A percentile compares a stretch with the other conserved stretches of the same genome.
Conservation (phyloP, 768 basidiomycete species). For the Psilocybe azurescens region DNA sequence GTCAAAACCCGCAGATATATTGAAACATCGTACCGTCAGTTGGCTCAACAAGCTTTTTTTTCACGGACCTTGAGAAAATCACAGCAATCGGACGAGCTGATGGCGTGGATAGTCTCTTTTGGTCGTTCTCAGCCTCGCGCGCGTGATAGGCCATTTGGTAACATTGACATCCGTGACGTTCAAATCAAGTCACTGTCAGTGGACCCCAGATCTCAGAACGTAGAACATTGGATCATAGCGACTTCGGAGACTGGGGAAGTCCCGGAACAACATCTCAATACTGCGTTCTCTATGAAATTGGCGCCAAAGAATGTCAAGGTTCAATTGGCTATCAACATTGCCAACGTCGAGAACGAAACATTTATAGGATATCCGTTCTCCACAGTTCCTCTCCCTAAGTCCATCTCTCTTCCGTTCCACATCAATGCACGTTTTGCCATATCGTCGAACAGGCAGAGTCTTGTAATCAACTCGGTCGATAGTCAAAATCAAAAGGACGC, state of each 20-base stretch:
- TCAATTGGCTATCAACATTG: constrained; percentile 17
- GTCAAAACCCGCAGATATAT: neutral
- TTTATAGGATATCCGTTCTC: constrained; percentile 39
- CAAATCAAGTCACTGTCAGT: neutral
- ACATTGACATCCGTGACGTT: neutral
- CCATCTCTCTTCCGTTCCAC: constrained; percentile 47
- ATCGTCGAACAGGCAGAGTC: constrained; percentile 45
- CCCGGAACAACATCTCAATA: constrained; percentile 11
- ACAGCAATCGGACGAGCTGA: neutral
- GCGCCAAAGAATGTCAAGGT: constrained; percentile 4
- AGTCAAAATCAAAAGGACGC: constrained; percentile 14
- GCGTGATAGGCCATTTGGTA: neutral
- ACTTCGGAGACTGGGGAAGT: constrained; percentile 8
- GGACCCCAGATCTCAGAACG: neutral
- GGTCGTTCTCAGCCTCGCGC: constrained; percentile 2
- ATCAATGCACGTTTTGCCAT: constrained; percentile 50
- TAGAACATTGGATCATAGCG: constrained; percentile 18
- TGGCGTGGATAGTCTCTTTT: neutral
- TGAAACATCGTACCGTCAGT: constrained; percentile 8
- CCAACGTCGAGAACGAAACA: neutral
- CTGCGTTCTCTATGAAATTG: constrained; percentile 17
- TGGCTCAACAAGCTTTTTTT: constrained; percentile 19
- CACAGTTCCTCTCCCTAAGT: constrained; percentile 44
- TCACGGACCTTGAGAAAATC: constrained; percentile 16
- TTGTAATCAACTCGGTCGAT: constrained; percentile 43